Evolutionary conservation across 768 basidiomycete species (phyloP), one percentile per base, ranked within the genome.

Genomic region (Tulasnella sp.): DNA sequence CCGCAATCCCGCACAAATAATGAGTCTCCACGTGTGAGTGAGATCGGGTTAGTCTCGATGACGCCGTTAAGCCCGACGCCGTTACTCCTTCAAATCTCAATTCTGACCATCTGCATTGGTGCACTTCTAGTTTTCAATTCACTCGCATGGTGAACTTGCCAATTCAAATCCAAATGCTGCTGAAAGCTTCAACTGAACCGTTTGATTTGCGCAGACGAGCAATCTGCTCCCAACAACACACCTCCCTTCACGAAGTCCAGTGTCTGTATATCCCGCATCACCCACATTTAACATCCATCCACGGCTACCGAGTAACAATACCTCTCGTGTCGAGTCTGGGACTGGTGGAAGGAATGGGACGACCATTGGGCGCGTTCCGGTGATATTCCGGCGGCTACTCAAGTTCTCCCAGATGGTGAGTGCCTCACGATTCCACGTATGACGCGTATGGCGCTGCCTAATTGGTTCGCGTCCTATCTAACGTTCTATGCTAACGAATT

Each of bases 361-460:
- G 2, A 42, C 55, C 10, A 56, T 56, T 21, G 55, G 55, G 44
- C 82, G 87, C 19, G 73, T 93, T 24, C 89, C 89, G 17, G 74
- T 87, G 38, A 86, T 93, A 65, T 88, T 95, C 68, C 78, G 83
- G 63, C 76, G 91, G 43, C 70, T 94, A 51, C 81, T 85, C 65
- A 80, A 87, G 61, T 85, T 92, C 65, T 85, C 89, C 59, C 87
- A 91, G 71, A 92, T 94, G 91, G 91, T 85, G 61, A 52, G 80
- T 63, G 44, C 15, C 10, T 17, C 50, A 9, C 51, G 4, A 65
- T 27, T 4, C 26, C 34, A 54, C 56, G 45, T 26, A 50, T 24
- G 24, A 58, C 44, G 45, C 17, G 44, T 7, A 38, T 15, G 34
- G 15, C 34, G 34, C 15, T 38, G 5, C 34, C 34, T 38, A 27